Evolutionary conservation across 1,139 yeast genomes (phyloP).

Genomic region (Martiniozyma asiatica): DNA sequence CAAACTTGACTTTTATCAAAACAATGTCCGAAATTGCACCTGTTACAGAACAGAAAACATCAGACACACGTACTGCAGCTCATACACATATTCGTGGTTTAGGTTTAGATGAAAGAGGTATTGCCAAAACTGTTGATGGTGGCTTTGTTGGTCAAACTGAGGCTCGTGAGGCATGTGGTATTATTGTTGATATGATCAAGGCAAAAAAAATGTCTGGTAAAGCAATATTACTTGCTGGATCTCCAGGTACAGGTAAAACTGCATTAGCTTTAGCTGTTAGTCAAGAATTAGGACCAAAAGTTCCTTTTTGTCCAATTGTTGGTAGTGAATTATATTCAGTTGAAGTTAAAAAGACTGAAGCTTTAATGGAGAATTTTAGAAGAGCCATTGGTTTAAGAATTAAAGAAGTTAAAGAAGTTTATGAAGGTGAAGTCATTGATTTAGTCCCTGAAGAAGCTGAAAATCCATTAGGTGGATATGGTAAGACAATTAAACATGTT

Average conservation of each 20-base stretch:
- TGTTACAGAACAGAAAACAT: conserved; percentile 26
- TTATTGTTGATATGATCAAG: conserved; percentile 86
- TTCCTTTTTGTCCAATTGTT: conserved; percentile 95
- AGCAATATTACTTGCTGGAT: conserved; percentile 92
- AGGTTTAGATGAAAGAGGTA: conserved; percentile 85
- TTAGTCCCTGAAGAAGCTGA: conserved; percentile 95
- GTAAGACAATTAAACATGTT: conserved; percentile 91
- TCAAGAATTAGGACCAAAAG: conserved; percentile 96
- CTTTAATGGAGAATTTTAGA: conserved; percentile 94
- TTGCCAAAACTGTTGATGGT: conserved; percentile 76
- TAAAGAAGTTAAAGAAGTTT: conserved; percentile 94
- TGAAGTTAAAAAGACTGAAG: conserved; percentile 94
- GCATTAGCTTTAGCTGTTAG: conserved; percentile 93
- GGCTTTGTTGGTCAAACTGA: conserved; percentile 93
- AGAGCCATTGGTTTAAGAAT: conserved; percentile 92
- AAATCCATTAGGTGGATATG: conserved; percentile 94
- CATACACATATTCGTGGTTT: conserved; percentile 95
- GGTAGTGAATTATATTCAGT: conserved; percentile 94
- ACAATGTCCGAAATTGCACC: not conserved
- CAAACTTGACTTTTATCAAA: too few species aligned
- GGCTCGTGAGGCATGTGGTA: conserved; percentile 97
- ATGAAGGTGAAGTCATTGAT: conserved; percentile 97
- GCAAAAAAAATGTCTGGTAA: conserved; percentile 91
- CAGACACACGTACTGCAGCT: conserved; percentile 78
- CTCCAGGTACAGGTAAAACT: conserved; percentile 97